Evolutionary conservation across 495 filamentous ascomycete species (phyloP).

Genomic region (Delitschia confertaspora): DNA sequence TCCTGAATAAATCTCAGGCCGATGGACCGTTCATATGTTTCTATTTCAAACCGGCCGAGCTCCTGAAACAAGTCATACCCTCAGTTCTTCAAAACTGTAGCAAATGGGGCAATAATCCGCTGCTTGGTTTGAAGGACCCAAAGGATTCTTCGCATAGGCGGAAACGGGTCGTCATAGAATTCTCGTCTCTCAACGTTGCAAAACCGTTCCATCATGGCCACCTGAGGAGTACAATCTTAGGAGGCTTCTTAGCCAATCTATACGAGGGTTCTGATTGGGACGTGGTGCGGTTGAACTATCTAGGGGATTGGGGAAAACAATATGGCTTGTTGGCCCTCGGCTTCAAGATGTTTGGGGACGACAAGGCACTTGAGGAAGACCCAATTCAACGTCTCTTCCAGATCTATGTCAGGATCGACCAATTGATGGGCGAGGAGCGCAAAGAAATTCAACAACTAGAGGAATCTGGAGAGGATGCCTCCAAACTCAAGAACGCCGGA

Average conservation of each 20-base stretch:
- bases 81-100: conserved; percentile 35
- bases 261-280: conserved; percentile 63
- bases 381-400: conserved; percentile 60
- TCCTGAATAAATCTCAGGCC: too few relatives aligned
- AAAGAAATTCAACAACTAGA: conserved; percentile 24
- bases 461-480: conserved; percentile 37
- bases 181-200: conserved; percentile 67
- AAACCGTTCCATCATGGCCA: conserved; percentile 67
- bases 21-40: too few relatives aligned
- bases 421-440: too few relatives aligned
- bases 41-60: conserved; percentile 49
- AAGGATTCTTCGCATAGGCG: conserved; percentile 25
- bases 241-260: conserved; percentile 60
- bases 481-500: too few relatives aligned
- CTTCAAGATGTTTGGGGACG: conserved; percentile 53
- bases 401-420: conserved; percentile 59
- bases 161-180: conserved; percentile 48
- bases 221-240: conserved; percentile 65
- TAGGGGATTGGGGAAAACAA: conserved; percentile 69
- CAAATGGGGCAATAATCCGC: conserved; percentile 35
- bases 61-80: conserved; percentile 37
- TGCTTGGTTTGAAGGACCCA: conserved; percentile 28
- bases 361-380: conserved; percentile 51
- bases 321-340: conserved; percentile 61
- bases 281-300: conserved; percentile 61